Evolutionary conservation across 2,329 filamentous ascomycete species (phyloP), one percentile per base, ranked within the genome.

Genomic region (Epichloe elymi): DNA sequence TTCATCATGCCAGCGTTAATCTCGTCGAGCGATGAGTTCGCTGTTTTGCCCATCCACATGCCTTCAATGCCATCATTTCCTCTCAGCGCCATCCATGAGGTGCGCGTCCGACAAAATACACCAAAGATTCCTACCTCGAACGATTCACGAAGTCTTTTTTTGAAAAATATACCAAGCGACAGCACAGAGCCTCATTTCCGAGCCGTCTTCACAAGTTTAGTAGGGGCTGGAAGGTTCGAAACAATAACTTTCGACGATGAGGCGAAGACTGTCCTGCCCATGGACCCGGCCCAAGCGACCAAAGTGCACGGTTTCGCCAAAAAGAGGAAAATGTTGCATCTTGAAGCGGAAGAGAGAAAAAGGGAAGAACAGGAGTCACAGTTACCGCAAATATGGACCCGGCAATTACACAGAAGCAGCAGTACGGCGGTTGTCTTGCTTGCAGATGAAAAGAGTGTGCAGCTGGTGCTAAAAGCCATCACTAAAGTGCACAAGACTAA

Each of bases 151-250:
- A 89, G 86, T 54, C 75, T 98, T 17, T 98, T 98, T 95, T 65
- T 95, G n/a, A 86, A 90, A 56, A 97, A 98, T 61, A 71, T 94
- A 1, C 93, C 93, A 6, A 74, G 85, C 55, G 90, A 96, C 63
- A 83, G 88, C 53, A 94, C 88, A 4, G 83, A 88, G 51, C 66
- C 74, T 1, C 86, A 90, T 60, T 75, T 97, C 41, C 82, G 88
- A 43, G 74, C 82, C 41, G 70, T 97, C 0, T 94, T 97, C 58
- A 71, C 79, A 1, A 73, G 76, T 1, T 78, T 94, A 15, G 75
- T 96, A 0, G 85, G 87, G 8, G 82, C 85, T 0, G 86, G 86
- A 3, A 77, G 85, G 45, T 85, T 97, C 46, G 88, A 95, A 65
- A 74, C 72, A 49, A 84, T 94, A 5, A 71, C 76, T 0, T 96